Evolutionary conservation across 192 early-diverging fungal genomes (phyloP).

Genomic region (Coemansia sp.): DNA sequence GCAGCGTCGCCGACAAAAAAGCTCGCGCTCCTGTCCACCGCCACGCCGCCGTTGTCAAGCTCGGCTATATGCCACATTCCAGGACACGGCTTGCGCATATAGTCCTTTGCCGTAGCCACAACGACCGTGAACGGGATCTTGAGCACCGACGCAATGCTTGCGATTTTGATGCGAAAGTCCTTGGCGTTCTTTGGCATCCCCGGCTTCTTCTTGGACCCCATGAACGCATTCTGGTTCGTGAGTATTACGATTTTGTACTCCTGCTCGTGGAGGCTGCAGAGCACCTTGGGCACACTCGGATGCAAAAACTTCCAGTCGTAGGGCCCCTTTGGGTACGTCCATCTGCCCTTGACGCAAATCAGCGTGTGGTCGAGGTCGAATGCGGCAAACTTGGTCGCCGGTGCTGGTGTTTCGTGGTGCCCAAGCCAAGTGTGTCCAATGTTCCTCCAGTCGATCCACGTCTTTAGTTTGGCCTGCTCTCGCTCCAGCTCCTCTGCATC

Average conservation of each 20-base stretch:
- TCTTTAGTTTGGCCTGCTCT: not conserved
- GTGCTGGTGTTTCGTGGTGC: constrained; percentile 28
- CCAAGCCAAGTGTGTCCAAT: constrained; percentile 45
- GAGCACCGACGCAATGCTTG: constrained; percentile 77
- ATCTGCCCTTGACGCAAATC: constrained; percentile 64
- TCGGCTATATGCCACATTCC: constrained; percentile 47
- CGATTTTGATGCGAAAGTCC: constrained; percentile 61
- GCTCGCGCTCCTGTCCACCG: constrained; percentile 58
- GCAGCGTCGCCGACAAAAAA: constrained; percentile 96
- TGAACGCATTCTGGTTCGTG: constrained; percentile 36
- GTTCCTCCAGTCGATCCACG: constrained; percentile 37
- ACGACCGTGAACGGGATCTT: constrained; percentile 71
- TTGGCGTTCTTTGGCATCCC: constrained; percentile 20
- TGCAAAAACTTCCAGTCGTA: constrained; percentile 83
- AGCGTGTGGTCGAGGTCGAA: constrained; percentile 74
- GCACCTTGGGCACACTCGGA: constrained; percentile 57
- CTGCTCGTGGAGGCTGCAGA: constrained; percentile 61
- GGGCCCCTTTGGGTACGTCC: constrained; percentile 63
- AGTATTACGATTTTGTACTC: constrained; percentile 59
- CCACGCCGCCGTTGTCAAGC: constrained; percentile 31
- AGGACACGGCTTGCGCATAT: constrained; percentile 52
- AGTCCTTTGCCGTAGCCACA: constrained; percentile 68
- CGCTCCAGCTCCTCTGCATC: not conserved
- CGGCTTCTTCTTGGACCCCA: constrained; percentile 1
- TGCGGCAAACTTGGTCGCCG: constrained; percentile 45